Percentiles rank a stretch among this genome's conserved stretches.
Evolutionary conservation across 345 rosid species (phyloP).

Genomic region (Firmiana major): DNA sequence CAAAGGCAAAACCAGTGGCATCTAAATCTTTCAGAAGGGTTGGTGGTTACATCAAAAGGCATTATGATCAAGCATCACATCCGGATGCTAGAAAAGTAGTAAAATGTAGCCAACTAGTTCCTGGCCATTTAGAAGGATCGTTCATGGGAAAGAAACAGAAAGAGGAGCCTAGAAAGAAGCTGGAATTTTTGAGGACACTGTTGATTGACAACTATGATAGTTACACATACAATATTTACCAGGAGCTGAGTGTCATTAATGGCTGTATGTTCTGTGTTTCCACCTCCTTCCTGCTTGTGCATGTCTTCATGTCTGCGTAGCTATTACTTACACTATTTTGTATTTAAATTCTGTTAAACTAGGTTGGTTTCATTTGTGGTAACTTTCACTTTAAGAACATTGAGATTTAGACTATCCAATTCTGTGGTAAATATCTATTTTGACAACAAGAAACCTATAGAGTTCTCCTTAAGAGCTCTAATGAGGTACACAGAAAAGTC

Average conservation of each 20-base stretch:
- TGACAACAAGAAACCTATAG: not conserved
- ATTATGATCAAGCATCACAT: slow-evolving; percentile 20
- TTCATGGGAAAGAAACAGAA: slow-evolving; percentile 36
- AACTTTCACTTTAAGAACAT: not conserved
- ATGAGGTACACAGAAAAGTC: not conserved
- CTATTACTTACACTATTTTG: not conserved
- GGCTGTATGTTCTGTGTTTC: slow-evolving; percentile 49
- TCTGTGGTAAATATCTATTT: not conserved
- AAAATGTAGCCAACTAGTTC: slow-evolving; percentile 38
- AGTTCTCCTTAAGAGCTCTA: not conserved
- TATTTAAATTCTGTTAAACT: not conserved
- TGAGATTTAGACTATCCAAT: not conserved
- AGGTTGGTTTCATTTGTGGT: not conserved
- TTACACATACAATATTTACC: slow-evolving; percentile 88
- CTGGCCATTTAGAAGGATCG: slow-evolving; percentile 53
- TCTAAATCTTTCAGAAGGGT: slow-evolving; percentile 29
- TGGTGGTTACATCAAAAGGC: slow-evolving; percentile 27
- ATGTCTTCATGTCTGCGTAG: not conserved
- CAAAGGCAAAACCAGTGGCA: slow-evolving; percentile 13
- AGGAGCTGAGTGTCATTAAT: slow-evolving; percentile 74
- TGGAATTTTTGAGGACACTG: slow-evolving; percentile 74
- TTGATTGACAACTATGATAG: slow-evolving; percentile 94
- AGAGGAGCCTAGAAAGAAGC: slow-evolving; percentile 42
- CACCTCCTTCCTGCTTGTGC: slow-evolving; percentile 1
- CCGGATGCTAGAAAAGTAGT: slow-evolving; percentile 26